Conservation (phyloP, 192 early-diverging fungal species). For the Backusella westeae region DNA sequence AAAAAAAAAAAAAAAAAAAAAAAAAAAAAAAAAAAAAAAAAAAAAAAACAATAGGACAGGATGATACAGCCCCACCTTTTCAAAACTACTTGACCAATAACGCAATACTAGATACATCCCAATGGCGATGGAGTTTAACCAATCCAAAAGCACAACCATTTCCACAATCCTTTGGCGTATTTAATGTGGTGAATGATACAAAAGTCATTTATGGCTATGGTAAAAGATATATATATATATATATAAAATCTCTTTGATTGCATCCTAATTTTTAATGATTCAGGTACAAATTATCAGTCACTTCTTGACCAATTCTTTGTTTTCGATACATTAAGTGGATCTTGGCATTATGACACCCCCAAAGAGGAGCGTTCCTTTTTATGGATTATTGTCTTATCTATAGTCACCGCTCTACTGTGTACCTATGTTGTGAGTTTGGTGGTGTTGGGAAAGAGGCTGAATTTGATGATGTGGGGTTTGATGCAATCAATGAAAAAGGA, state of each 20-base stretch:
- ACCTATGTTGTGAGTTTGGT: background rate
- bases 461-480: background rate
- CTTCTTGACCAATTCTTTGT: background rate
- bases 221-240: background rate
- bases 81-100: background rate
- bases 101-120: background rate
- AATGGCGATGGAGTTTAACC: background rate
- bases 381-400: background rate
- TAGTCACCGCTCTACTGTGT: background rate
- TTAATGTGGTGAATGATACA: background rate
- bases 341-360: background rate
- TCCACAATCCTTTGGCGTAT: background rate
- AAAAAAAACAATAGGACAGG: background rate
- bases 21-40: background rate
- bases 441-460: background rate
- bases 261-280: background rate
- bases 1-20: background rate
- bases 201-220: background rate
- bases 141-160: background rate
- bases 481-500: background rate
- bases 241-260: background rate
- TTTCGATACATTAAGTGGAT: background rate
- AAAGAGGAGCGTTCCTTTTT: background rate
- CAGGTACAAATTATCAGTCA: conserved; percentile 7
- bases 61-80: background rate